Evolutionary conservation across 345 rosid genomes (phyloP), one percentile per base, ranked within the genome.

Genomic region (Adansonia digitata): DNA sequence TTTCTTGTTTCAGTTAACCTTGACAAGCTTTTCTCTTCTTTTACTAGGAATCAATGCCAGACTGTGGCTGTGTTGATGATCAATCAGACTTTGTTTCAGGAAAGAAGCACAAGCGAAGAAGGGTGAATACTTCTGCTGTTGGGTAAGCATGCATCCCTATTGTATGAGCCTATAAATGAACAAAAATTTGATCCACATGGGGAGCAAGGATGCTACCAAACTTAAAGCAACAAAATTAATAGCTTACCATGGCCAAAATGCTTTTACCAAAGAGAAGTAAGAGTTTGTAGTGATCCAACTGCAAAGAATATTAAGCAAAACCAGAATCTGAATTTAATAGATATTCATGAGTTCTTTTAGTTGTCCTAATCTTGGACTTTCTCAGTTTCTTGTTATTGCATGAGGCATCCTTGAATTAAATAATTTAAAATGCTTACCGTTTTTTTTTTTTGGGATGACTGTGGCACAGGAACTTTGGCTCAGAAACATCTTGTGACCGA

Each of bases 101-200:
- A 78, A 79, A 75, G 82, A 81, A 79, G 75, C 27, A 18, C 49
- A 92, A 89, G 79, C 85, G 82, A 75, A 86, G 84, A 89, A 79
- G 82, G 71, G 63, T 77, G 62, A 64, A 79, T 31, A 68, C 45
- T 63, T 24, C 74, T 75, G 74, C 78, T 71, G 72, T 71, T 77
- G 80, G 69, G 92, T 93, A 87, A 79, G 77, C 48, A 77, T 52
- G 48, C 35, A 42, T 20, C 37, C 27, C 53, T 57, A 53, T 60
- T 56, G 48, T 55, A 55, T 31, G 29, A 72, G 52, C 64, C 14
- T 39, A 53, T 29, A 72, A 40, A 37, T 24, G 24, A 55, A 56
- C 2, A 26, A 55, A 42, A 53, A 35, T 6, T 10, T 29, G 31
- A 72, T 72, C 51, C 48, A 1, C 51, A 39, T 55, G 20, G 57